These are phyloP conservation scores for Metschnikowia proteae DNA, from an alignment of 805 yeast species.

Conservation along the genomic window DNA sequence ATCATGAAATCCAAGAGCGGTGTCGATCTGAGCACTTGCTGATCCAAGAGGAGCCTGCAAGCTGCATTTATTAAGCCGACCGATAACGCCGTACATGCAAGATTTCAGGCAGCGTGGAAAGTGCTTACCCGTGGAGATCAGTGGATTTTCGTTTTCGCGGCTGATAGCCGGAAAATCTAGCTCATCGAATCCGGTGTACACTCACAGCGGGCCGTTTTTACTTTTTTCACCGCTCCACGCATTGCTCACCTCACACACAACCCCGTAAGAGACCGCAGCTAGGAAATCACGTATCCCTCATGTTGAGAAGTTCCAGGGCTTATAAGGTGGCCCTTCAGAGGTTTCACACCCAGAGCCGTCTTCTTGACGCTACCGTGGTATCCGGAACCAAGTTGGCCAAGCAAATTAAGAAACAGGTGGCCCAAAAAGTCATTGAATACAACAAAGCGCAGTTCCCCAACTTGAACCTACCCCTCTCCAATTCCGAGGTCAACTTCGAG, in stretches of 20 bases:
- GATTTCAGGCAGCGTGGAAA: neutral
- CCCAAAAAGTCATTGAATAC: constrained; percentile 37
- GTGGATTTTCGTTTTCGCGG: neutral
- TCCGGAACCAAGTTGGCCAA: constrained; percentile 44
- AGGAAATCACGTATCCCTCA: neutral
- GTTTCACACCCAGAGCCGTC: constrained; percentile 14
- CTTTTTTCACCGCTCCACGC: constrained; percentile 2
- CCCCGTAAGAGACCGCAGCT: neutral
- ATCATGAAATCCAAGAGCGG: too few species aligned
- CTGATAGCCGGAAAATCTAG: neutral
- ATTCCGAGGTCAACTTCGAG: constrained; percentile 22
- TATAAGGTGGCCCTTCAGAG: constrained; percentile 9
- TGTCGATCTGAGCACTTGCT: too few species aligned
- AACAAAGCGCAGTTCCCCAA: constrained; percentile 29
- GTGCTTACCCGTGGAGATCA: too few species aligned
- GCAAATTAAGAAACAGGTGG: constrained; percentile 33
- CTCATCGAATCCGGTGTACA: constrained; percentile 5
- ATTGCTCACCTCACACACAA: neutral
- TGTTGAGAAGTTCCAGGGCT: constrained; percentile 14
- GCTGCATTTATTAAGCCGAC: too few species aligned
- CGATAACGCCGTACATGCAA: too few species aligned
- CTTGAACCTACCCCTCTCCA: constrained; percentile 15
- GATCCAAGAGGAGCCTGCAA: too few species aligned
- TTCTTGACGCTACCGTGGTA: constrained; percentile 33
- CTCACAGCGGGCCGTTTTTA: neutral